A percentile compares a stretch with the other conserved stretches of the same genome.
These are phyloP conservation scores for Penicillium paneum DNA, from an alignment of 2,329 filamentous ascomycete species.

Conservation along the genomic window DNA sequence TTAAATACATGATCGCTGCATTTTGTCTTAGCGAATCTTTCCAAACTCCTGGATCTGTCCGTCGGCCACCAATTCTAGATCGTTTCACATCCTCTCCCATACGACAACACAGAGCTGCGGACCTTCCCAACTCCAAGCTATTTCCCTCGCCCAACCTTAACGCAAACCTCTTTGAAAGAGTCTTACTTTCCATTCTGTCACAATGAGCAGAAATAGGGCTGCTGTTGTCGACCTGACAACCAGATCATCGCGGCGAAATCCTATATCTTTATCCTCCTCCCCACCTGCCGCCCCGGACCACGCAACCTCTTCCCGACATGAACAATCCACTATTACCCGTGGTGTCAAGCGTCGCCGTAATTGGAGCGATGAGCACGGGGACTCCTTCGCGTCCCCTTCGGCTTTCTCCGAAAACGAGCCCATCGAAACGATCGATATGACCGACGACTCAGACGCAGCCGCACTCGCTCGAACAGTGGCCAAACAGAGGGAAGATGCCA, in stretches of 20 bases:
- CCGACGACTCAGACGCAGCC: slow-evolving; percentile 41
- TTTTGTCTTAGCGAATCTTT: no score
- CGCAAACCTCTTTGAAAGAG: not conserved
- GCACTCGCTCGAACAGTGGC: slow-evolving; percentile 47
- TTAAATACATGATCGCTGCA: not conserved
- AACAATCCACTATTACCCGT: not conserved
- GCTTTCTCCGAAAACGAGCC: slow-evolving; percentile 15
- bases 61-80: not conserved
- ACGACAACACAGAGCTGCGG: not conserved
- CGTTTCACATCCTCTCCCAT: not conserved
- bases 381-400: slow-evolving; percentile 6
- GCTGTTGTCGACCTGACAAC: slow-evolving; percentile 6
- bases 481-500: slow-evolving; percentile 38
- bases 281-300: not conserved
- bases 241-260: not conserved
- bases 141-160: not conserved
- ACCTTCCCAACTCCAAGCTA: not conserved
- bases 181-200: not conserved
- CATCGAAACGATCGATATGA: slow-evolving; percentile 52
- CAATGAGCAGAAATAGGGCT: not conserved
- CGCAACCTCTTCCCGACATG: not conserved
- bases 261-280: not conserved
- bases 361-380: not conserved
- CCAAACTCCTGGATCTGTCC: not conserved
- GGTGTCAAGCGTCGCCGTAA: slow-evolving; percentile 15